Evolutionary conservation across 768 basidiomycete genomes (phyloP), one percentile per base, ranked within the genome.

Genomic region (Leccinum boreale): DNA sequence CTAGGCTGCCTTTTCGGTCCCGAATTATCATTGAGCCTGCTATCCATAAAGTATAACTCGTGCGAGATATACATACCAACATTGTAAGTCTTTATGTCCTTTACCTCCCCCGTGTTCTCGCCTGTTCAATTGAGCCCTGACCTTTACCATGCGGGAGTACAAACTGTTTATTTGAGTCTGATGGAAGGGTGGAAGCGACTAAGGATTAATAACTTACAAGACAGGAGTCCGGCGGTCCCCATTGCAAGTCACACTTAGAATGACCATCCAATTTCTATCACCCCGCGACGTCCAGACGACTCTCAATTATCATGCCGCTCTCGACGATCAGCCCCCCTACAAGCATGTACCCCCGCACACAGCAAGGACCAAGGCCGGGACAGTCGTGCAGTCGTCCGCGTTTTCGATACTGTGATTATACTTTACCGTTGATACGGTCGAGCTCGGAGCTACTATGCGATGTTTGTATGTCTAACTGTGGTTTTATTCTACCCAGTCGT

Each of bases 211-310:
- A 33, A 6, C 0, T 7, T 55, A 61, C 49, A 63, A 61, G 51
- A 65, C 26, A 28, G 2, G 26, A 28, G 26, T 8, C 21, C 2
- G 9, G 45, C 15, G 35, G 35, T 10, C 15, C 15, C 35, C 35
- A 36, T 39, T n/a, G 17, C 36, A 17, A 36, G 36, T 36, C 36
- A 36, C 2, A 17, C 0, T 19, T 56, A 24, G 21, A 23, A 65
- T 64, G 51, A 66, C 71, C 39, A 53, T 64, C 28, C 53, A 65
- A 31, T 61, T 67, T 2, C 68, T 68, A 14, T 45, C 65, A 28
- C 65, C 74, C 23, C 73, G 67, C 36, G 73, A 76, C 63, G 72
- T 78, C 33, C 70, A 65, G 17, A 73, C 76, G 31, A 71, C 65
- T 21, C 68, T 78, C 61, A 76, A 78, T 62, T 78, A 78, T 53